These are phyloP conservation scores for Wallacemonas rigidus DNA, from an alignment of 208 protist species.

Conservation along the genomic window DNA sequence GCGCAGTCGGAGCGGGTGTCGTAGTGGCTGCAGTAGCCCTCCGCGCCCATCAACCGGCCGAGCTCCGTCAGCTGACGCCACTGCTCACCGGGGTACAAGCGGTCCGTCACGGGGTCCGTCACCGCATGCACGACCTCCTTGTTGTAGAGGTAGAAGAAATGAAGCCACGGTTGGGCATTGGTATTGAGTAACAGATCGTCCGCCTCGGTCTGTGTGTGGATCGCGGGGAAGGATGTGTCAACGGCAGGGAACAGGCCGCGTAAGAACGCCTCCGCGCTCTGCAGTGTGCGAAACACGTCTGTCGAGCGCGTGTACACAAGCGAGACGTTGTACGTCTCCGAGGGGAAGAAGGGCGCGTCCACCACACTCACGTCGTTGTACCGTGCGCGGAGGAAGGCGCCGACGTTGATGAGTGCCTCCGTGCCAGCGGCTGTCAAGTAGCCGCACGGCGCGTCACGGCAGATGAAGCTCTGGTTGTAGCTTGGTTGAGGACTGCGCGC, in stretches of 20 bases:
- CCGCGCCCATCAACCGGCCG: constrained; percentile 35
- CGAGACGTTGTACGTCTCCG: constrained; percentile 42
- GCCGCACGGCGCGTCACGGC: constrained; percentile 52
- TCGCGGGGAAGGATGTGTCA: constrained; percentile 43
- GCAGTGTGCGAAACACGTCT: constrained; percentile 54
- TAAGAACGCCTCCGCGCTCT: constrained; percentile 49
- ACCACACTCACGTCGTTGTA: constrained; percentile 38
- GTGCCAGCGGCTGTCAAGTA: constrained; percentile 43
- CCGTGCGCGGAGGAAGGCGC: constrained; percentile 39
- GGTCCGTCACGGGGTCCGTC: constrained; percentile 17
- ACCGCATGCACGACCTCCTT: constrained; percentile 15
- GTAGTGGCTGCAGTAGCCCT: constrained; percentile 41
- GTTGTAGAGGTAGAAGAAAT: constrained; percentile 16
- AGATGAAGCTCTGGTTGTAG: constrained; percentile 46
- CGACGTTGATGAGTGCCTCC: constrained; percentile 43
- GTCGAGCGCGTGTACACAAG: constrained; percentile 61
- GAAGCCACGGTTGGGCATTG: constrained; percentile 23
- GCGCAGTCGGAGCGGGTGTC: constrained; percentile 47
- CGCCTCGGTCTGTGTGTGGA: constrained; percentile 39
- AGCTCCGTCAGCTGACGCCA: constrained; percentile 33
- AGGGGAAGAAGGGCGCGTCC: constrained; percentile 31
- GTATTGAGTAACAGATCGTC: constrained; percentile 37
- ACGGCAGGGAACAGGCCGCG: constrained; percentile 41
- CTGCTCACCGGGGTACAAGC: constrained; percentile 19
- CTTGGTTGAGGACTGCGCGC: constrained; percentile 35